Base-by-base conservation (phyloP, 805 yeast genomes). In the Zygoascus biomembranicola region DNA sequence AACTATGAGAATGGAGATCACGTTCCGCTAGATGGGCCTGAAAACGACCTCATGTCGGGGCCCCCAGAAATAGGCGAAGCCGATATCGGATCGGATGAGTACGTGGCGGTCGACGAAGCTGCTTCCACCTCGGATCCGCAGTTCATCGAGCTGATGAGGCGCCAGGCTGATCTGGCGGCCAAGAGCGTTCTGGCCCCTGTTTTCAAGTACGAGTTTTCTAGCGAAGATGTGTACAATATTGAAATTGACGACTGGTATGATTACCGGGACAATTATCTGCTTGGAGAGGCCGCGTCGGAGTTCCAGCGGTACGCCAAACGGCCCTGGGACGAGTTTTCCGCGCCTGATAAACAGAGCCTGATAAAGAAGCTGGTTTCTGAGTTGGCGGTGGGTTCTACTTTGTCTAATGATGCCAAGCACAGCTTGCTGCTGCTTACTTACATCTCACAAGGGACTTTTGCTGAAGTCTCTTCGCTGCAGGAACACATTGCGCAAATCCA, bases 221-320 rank as follows among this genome's bases (percentile, higher is more conserved):
- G 77, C 49, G 60, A 63, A 1, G 67, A 70, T 11, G 54, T 62
- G 1, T 63, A 78, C 16, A 55, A 56, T 13, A 64, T 65, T 1
- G 85, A 81, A 57, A 49, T 78, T 14, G 69, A 72, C 9, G 74
- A 75, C 39, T 78, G 82, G 82, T 78, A 76, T 57, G 61, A 60
- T 1, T 64, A 63, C 51, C 47, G 53, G 23, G 63, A 65, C 46
- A 54, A 57, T 32, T 50, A 41, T 19, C 32, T 55, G 16, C 49
- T 66, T n/a, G 54, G 45, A 31, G 55, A 54, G 10, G 44, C 52
- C 23, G 53, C 44, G 51, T 31, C 52, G 14, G 55, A 28, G 45
- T 63, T 54, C 44, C 18, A 35, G 13, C 23, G 39, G 6, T 35
- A 48, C 43, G 41, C 32, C 14, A n/a, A 45, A 16, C 32, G 14